phyloP scores from a whole-genome alignment of 495 filamentous ascomycete species.

The Lindgomyces ingoldianus region DNA sequence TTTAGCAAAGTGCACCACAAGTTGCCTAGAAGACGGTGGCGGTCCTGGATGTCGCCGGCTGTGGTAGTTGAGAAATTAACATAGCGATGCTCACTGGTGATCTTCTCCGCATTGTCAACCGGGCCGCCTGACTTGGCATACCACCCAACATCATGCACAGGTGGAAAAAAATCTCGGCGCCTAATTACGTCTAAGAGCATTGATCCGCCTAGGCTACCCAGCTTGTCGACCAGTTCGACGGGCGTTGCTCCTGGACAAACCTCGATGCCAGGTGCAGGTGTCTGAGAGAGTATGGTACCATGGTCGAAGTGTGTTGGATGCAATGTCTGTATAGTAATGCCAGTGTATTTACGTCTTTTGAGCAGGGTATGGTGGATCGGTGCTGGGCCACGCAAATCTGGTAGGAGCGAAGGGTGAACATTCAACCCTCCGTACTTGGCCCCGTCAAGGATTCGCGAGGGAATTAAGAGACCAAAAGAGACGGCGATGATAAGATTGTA shows the following conservation, averaged over 20 bases:
- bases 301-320: slow-evolving; percentile 73
- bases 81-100: slow-evolving; percentile 34
- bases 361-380: slow-evolving; percentile 79
- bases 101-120: slow-evolving; percentile 28
- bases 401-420: slow-evolving; percentile 91
- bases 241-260: slow-evolving; percentile 48
- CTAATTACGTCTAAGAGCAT: slow-evolving; percentile 44
- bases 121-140: slow-evolving; percentile 6
- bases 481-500: slow-evolving; percentile 89
- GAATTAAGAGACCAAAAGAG: slow-evolving; percentile 92
- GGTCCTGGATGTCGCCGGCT: slow-evolving; percentile 50
- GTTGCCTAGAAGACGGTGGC: slow-evolving; percentile 55
- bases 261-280: slow-evolving; percentile 54
- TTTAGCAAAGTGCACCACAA: slow-evolving; percentile 48
- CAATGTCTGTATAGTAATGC: slow-evolving; percentile 82
- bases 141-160: slow-evolving; percentile 29
- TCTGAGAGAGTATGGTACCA: slow-evolving; percentile 72
- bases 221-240: slow-evolving; percentile 42
- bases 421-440: slow-evolving; percentile 86
- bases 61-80: slow-evolving; percentile 58
- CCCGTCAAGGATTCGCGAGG: slow-evolving; percentile 66
- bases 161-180: slow-evolving; percentile 60
- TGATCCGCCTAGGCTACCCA: slow-evolving; percentile 47
- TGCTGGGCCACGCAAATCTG: slow-evolving; percentile 68
- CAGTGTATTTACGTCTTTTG: slow-evolving; percentile 55